phyloP scores from a whole-genome alignment of 805 yeast genomes.

The Saturnispora diversa region DNA sequence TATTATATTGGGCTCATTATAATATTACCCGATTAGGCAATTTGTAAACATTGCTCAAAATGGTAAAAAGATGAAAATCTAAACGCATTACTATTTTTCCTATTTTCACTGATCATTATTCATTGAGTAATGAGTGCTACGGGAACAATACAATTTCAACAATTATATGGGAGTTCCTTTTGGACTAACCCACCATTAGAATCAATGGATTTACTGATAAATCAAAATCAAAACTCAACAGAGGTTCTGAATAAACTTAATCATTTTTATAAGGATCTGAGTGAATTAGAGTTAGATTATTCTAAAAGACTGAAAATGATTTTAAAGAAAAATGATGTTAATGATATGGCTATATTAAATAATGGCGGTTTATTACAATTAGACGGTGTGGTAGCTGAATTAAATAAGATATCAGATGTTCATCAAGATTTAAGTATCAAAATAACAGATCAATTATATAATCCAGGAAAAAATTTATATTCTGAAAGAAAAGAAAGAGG shows the following conservation, averaged over 20 bases:
- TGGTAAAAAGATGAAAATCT: too few relatives aligned
- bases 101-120: background rate
- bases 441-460: constrained; percentile 41
- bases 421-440: constrained; percentile 47
- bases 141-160: background rate
- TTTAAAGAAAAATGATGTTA: constrained; percentile 24
- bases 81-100: too few relatives aligned
- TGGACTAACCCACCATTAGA: constrained; percentile 9
- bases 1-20: too few relatives aligned
- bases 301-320: constrained; percentile 46
- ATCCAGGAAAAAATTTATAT: constrained; percentile 46
- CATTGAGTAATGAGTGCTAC: background rate
- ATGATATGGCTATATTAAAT: constrained; percentile 22
- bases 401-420: constrained; percentile 39
- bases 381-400: constrained; percentile 1
- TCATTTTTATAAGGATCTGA: constrained; percentile 45
- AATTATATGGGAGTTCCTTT: constrained; percentile 3
- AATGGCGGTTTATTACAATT: background rate
- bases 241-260: constrained; percentile 47
- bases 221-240: constrained; percentile 50
- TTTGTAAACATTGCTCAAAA: background rate
- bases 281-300: constrained; percentile 67
- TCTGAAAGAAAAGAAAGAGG: constrained; percentile 44
- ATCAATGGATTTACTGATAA: constrained; percentile 35
- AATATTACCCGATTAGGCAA: too few relatives aligned